phyloP scores from a whole-genome alignment of 192 early-diverging fungal species.

The Backusella macrospora region DNA sequence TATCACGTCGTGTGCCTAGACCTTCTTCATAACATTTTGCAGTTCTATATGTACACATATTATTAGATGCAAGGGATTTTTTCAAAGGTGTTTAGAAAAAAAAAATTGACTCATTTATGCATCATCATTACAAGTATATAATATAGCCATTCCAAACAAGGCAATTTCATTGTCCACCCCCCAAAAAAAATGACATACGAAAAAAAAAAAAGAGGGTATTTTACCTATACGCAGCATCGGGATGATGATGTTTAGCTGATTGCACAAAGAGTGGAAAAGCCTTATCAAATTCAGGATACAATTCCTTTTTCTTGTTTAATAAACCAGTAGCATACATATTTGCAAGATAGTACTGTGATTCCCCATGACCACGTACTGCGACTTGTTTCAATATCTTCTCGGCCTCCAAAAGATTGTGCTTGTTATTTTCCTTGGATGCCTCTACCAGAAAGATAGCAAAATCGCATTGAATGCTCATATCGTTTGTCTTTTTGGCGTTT shows the following conservation, averaged over 20 bases:
- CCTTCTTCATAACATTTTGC: slow-evolving; percentile 66
- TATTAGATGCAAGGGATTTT: slow-evolving; percentile 2
- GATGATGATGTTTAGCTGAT: slow-evolving; percentile 68
- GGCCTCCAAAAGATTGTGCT: slow-evolving; percentile 59
- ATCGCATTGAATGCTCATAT: slow-evolving; percentile 59
- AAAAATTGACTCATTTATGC: slow-evolving; percentile 12
- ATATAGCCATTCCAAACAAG: neutral
- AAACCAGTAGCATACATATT: slow-evolving; percentile 66
- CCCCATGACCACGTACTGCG: slow-evolving; percentile 54
- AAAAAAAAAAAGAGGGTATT: too few species aligned
- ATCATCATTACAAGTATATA: slow-evolving; percentile 5
- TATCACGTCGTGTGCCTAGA: slow-evolving; percentile 55
- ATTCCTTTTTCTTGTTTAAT: slow-evolving; percentile 51
- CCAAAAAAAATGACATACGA: neutral
- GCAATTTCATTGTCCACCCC: neutral
- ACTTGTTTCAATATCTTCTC: slow-evolving; percentile 62
- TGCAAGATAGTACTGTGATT: slow-evolving; percentile 71
- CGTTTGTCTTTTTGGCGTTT: slow-evolving; percentile 65
- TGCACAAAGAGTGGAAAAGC: slow-evolving; percentile 63
- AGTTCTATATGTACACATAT: too few species aligned
- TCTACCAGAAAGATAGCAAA: slow-evolving; percentile 71
- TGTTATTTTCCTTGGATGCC: slow-evolving; percentile 31
- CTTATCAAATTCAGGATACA: slow-evolving; percentile 60
- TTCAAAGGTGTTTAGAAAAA: too few species aligned
- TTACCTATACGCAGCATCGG: slow-evolving; percentile 60